These are phyloP conservation scores for Stenogyne calaminthoides DNA, from an alignment of 305 asterid genomes.

Conservation along the genomic window DNA sequence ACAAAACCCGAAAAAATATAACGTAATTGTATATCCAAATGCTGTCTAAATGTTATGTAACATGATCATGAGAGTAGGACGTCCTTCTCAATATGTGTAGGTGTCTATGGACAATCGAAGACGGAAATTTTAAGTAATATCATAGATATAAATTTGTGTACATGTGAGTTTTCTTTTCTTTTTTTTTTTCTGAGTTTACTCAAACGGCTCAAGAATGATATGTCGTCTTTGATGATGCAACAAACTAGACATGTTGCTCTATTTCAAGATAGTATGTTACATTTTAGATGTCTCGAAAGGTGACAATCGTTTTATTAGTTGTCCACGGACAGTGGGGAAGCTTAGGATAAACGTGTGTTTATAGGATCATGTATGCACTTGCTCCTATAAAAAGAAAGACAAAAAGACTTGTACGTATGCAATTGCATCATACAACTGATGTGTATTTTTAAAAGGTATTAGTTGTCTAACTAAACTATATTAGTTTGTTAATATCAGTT, in stretches of 20 bases:
- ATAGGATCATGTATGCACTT: no score
- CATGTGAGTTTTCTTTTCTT: no score
- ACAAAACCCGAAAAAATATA: background rate
- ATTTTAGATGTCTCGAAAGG: background rate
- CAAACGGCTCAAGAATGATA: no score
- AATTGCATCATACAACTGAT: no score
- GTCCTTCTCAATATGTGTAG: background rate
- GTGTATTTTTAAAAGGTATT: no score
- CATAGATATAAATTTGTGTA: background rate
- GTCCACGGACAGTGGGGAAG: background rate
- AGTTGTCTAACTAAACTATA: no score
- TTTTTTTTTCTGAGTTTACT: no score
- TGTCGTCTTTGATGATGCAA: background rate
- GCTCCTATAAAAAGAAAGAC: no score
- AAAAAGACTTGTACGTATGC: no score
- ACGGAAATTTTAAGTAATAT: background rate
- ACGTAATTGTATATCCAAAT: conserved; percentile 27
- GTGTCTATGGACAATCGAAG: background rate
- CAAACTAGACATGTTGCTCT: no score
- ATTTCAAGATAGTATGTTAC: no score
- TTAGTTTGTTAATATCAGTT: no score
- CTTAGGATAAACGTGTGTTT: background rate
- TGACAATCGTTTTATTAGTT: background rate
- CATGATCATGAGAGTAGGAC: background rate
- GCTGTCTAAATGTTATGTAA: background rate